Evolutionary conservation across 2,329 filamentous ascomycete genomes (phyloP), one percentile per base, ranked within the genome.

Genomic region (Ampelomyces quisqualis): DNA sequence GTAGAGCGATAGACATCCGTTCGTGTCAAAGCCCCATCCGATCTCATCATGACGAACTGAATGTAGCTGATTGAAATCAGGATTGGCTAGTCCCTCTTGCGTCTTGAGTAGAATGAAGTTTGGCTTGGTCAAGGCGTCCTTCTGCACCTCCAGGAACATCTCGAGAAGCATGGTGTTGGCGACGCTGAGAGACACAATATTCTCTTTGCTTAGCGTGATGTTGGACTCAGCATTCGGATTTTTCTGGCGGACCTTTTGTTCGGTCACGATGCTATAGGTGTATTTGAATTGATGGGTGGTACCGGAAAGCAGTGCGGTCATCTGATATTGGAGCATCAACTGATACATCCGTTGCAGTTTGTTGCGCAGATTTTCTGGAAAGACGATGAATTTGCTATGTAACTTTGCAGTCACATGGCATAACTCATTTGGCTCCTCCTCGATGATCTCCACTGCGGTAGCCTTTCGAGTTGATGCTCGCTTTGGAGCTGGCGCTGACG

Each of bases 1-100:
- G n/a, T 37, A 37, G 2, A 52, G 19, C 2, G 34, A 39, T 0
- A 49, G 10, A 19, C 43, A 49, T 2, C 30, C 43, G 7, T 20
- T 11, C n/a, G 7, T 21, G 13, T 52, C 46, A 5, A 45, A 31
- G 0, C 38, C 46, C 43, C 43, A 47, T 0, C 46, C 43, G 19
- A 45, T 38, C 19, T 47, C 29, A n/a, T 40, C 41, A 5, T 26
- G n/a, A 1, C 27, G 26, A 1, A 43, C 40, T 2, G 45, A 43
- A 6, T 45, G 41, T 4, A 34, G 15, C 10, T 34, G 19, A 2
- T 15, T 33, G 22, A 34, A 43, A 2, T 18, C 24, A 1, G 34
- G 40, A 18, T 38, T 43, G 7, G 28, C 6, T 13, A 43, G 7
- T 7, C n/a, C 17, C 6, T 34, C 23, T 8, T 15, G 7, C 4